phyloP scores from a whole-genome alignment of 1,284 basidiomycete genomes.

The Ustanciosporium gigantosporum region DNA sequence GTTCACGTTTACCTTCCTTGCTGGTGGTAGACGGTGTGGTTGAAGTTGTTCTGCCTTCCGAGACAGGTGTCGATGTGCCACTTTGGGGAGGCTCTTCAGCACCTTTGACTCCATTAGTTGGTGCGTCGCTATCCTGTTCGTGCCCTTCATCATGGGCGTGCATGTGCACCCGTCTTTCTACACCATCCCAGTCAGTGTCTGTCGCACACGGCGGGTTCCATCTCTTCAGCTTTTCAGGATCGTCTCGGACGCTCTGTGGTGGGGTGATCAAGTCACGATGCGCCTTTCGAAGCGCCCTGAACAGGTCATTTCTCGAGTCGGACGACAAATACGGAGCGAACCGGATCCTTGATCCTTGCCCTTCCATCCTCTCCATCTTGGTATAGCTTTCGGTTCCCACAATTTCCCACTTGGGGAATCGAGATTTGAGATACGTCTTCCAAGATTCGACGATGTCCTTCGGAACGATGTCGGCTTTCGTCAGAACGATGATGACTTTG shows the following conservation, averaged over 20 bases:
- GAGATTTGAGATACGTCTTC: slow-evolving; percentile 24
- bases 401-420: slow-evolving; percentile 38
- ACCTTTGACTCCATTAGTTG: background rate
- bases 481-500: slow-evolving; percentile 63
- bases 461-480: slow-evolving; percentile 46
- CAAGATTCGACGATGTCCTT: slow-evolving; percentile 29
- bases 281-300: slow-evolving; percentile 70
- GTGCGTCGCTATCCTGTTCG: background rate
- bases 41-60: background rate
- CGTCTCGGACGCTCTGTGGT: slow-evolving; percentile 67
- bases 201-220: slow-evolving; percentile 68
- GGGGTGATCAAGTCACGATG: slow-evolving; percentile 74
- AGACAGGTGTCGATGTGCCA: background rate
- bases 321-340: slow-evolving; percentile 36
- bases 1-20: slow-evolving; percentile 5
- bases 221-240: slow-evolving; percentile 66
- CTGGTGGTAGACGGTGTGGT: background rate
- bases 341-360: slow-evolving; percentile 36
- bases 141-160: slow-evolving; percentile 9
- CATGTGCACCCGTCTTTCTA: slow-evolving; percentile 30
- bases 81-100: background rate
- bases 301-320: slow-evolving; percentile 61
- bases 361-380: slow-evolving; percentile 33
- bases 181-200: slow-evolving; percentile 41
- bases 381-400: slow-evolving; percentile 45